Evolutionary conservation across 306 rosid species (phyloP).

Genomic region (Adenanthera pavonina): DNA sequence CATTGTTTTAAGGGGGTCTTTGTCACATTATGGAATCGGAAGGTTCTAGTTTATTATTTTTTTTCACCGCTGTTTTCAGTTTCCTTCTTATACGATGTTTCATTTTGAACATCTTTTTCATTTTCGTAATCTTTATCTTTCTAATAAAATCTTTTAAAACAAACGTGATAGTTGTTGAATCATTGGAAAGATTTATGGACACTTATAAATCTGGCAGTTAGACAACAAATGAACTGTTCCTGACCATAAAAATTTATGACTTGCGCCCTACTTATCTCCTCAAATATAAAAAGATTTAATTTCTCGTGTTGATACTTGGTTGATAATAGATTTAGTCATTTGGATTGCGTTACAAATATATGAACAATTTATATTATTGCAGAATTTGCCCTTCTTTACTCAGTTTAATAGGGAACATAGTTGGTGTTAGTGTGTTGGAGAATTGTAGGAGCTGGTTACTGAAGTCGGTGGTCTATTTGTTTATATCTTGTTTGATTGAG

Average conservation of each 20-base stretch:
- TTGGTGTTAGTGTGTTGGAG: background rate
- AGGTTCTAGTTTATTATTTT: background rate
- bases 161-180: background rate
- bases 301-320: background rate
- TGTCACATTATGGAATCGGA: background rate
- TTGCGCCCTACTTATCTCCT: background rate
- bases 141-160: background rate
- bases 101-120: background rate
- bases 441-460: background rate
- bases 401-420: background rate
- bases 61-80: background rate
- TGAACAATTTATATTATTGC: background rate
- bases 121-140: background rate
- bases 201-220: background rate
- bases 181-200: background rate
- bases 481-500: background rate
- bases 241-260: background rate
- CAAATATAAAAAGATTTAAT: background rate
- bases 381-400: background rate
- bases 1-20: background rate
- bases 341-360: background rate
- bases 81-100: background rate
- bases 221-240: background rate
- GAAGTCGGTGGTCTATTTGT: background rate
- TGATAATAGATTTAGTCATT: background rate